Evolutionary conservation across 371 early-diverging fungal genomes (phyloP), one percentile per base, ranked within the genome.

Genomic region (Rhizopus sp.): DNA sequence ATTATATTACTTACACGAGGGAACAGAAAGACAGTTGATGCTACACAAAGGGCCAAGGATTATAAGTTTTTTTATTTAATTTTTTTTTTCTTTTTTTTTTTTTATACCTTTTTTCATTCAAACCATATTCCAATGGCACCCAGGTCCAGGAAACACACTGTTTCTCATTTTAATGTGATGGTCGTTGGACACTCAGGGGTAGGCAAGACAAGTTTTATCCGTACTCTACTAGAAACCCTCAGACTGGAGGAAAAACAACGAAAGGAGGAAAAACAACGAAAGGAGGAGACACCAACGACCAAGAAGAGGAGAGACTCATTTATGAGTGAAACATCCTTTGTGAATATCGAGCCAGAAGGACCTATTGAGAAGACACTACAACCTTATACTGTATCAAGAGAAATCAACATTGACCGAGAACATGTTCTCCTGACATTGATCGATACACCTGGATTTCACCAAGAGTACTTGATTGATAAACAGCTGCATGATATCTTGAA

Each of bases 131-230:
- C 55, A 40, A 77, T 77, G 75, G 55, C 68, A 31, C 73, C 78
- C 52, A 61, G 78, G 35, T 72, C 78, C 42, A 53, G 75, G 50
- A 75, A 75, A 50, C 68, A 69, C 57, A 55, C 56, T 13, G 37
- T 83, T 37, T 77, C 81, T 8, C 75, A 83, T 48, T 73, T 87
- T 56, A 87, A 87, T 56, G 60, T 87, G 50, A 85, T 87, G 85
- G 84, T 87, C 23, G 88, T 88, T 30, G 93, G 93, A 48, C 85
- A 86, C 69, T 70, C 80, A 39, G 84, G 86, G 23, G 85, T 88
- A 7, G 93, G 93, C 49, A 93, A 93, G 76, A 85, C 90, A 3
- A 79, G 91, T 31, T 92, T 93, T 66, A 77, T 95, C 46, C 80
- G 88, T 40, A 93, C 93, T 5, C 74, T 96, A 46, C 83, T 86